Evolutionary conservation across 2,329 filamentous ascomycete genomes (phyloP).

Genomic region (Ceratocystis smalleyi): DNA sequence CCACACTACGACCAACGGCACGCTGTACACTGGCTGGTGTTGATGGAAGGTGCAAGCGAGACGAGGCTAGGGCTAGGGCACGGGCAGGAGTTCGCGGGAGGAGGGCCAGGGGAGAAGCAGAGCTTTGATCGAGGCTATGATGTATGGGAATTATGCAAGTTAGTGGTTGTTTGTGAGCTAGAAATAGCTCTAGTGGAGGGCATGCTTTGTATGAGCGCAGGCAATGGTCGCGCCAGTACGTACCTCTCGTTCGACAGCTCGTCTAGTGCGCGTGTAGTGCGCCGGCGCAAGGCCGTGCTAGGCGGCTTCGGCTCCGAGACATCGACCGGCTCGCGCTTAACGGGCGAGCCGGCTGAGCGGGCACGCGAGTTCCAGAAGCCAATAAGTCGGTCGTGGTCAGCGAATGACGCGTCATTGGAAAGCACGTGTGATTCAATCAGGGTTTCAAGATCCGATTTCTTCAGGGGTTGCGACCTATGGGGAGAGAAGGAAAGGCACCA

Average conservation of each 20-base stretch:
- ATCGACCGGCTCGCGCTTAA: slow-evolving; percentile 38
- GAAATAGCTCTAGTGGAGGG: not conserved
- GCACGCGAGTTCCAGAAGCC: slow-evolving; percentile 62
- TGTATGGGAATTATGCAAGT: not conserved
- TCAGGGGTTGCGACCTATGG: slow-evolving; percentile 49
- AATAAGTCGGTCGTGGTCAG: slow-evolving; percentile 46
- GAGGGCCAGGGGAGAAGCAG: not conserved
- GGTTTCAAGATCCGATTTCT: slow-evolving; percentile 65
- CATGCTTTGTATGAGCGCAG: not conserved
- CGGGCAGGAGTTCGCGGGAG: slow-evolving; percentile 26
- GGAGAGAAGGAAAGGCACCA: slow-evolving; percentile 11
- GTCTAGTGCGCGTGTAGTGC: slow-evolving; percentile 31
- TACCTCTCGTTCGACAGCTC: slow-evolving; percentile 29
- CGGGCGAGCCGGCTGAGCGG: slow-evolving; percentile 42
- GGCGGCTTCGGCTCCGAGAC: slow-evolving; percentile 28
- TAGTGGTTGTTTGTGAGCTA: not conserved
- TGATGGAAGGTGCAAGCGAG: slow-evolving; percentile 57
- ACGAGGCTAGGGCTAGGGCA: slow-evolving; percentile 36
- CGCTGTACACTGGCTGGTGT: slow-evolving; percentile 65
- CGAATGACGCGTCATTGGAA: slow-evolving; percentile 50
- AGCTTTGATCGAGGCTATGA: not conserved
- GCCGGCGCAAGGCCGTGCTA: slow-evolving; percentile 26
- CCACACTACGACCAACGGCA: slow-evolving; percentile 55
- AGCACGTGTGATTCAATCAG: slow-evolving; percentile 59
- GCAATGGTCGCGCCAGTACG: not conserved